Evolutionary conservation across 768 basidiomycete species (phyloP), one percentile per base, ranked within the genome.

Genomic region (Holtermanniella nyarrowii): DNA sequence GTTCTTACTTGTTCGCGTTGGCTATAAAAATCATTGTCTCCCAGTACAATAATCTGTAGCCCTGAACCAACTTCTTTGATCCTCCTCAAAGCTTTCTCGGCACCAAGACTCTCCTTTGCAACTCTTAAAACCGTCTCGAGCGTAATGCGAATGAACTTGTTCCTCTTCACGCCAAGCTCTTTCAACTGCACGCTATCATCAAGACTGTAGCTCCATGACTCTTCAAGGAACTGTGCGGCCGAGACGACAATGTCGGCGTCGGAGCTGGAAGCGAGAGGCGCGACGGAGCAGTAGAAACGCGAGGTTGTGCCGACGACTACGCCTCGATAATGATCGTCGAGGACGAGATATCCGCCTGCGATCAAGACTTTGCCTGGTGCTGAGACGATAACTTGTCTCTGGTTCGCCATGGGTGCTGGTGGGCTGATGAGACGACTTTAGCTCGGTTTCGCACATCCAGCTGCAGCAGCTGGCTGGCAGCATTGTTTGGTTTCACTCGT

Each of bases 1-100:
- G 1, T 5, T 55, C 77, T 66, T 50, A 87, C 91, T 77, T 86
- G 82, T 48, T 82, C 81, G 50, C 84, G 77, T 64, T 97, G 95
- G 3, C 91, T 95, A 74, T 99, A 97, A 63, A 97, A 99, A 69
- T 97, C 95, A 63, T 99, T 97, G 70, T 89, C 89, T 10, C 89
- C 93, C 23, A 83, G 80, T 59, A 96, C 85, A 37, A 79, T 80
- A 56, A 96, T 82, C 58, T 86, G 79, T 52, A 93, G 75, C 82
- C 84, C 13, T 68, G 42, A 14, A 5, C 24, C 42, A 10, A 48
- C 52, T 7, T 53, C 50, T 21, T 24, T 44, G 16, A 61, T 24
- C 12, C 54, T 26, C 18, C 40, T 23, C 14, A 62, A 14, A 20
- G 55, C 41, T 50, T 63, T 51, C 14, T 49, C 20, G 26, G 48